phyloP scores from a whole-genome alignment of 495 filamentous ascomycete species.

The Aspergillus sclerotioniger region DNA sequence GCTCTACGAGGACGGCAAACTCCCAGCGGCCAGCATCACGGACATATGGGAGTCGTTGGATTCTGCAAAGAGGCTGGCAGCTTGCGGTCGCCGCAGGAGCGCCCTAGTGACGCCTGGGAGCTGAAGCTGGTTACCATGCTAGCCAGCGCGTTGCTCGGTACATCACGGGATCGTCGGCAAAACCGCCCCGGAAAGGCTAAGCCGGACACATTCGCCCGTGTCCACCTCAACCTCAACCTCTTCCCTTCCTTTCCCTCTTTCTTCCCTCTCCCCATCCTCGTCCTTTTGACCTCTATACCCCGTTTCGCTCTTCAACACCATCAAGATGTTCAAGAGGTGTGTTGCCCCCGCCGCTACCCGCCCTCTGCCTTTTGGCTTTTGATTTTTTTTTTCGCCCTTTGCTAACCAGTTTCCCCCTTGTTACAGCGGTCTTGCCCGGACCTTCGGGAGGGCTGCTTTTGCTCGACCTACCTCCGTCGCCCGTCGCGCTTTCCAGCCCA shows the following conservation, averaged over 20 bases:
- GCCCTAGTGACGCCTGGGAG: not conserved
- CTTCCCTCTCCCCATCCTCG: conserved; percentile 33
- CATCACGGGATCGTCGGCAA: conserved; percentile 52
- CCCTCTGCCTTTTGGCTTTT: conserved; percentile 34
- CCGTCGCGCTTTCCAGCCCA: conserved; percentile 67
- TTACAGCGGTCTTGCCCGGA: conserved; percentile 73
- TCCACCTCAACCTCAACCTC: conserved; percentile 45
- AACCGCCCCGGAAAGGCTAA: conserved; percentile 51
- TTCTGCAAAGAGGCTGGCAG: not conserved
- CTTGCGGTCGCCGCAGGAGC: not conserved
- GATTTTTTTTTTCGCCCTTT: conserved; percentile 50
- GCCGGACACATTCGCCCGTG: conserved; percentile 32
- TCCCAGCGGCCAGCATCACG: not conserved
- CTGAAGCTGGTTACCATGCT: not conserved
- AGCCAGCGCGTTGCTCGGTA: conserved; percentile 33
- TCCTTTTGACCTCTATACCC: conserved; percentile 31
- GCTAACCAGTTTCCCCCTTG: conserved; percentile 30
- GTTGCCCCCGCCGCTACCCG: conserved; percentile 45
- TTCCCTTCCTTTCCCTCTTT: conserved; percentile 42
- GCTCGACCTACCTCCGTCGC: conserved; percentile 65
- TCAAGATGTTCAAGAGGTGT: conserved; percentile 90
- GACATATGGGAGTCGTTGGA: not conserved
- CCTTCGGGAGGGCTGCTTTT: conserved; percentile 73
- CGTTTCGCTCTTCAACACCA: conserved; percentile 51
- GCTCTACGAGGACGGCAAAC: not conserved